A percentile compares a stretch with the other conserved stretches of the same genome.
These are phyloP conservation scores for Arachnopeziza araneosa DNA, from an alignment of 2,329 filamentous ascomycete species.

Conservation along the genomic window DNA sequence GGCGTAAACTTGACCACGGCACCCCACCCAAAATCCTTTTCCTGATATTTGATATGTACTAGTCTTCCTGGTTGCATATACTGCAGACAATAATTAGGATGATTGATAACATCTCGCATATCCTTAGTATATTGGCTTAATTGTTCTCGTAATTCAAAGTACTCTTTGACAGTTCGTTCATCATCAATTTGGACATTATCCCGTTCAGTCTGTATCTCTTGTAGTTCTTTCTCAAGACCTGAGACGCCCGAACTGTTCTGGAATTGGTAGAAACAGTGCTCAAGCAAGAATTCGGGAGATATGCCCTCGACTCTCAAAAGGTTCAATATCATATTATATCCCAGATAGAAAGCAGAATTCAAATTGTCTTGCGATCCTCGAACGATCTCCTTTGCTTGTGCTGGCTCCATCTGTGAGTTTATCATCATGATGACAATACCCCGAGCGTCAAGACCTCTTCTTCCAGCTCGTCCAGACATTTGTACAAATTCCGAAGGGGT, in stretches of 20 bases:
- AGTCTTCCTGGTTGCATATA: constrained; percentile 86
- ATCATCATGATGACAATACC: constrained; percentile 99
- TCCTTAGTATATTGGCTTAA: constrained; percentile 79
- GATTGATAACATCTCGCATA: constrained; percentile 86
- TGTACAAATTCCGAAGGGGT: constrained; percentile 97
- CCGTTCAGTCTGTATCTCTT: constrained; percentile 69
- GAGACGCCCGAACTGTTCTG: constrained; percentile 89
- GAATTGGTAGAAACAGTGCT: constrained; percentile 96
- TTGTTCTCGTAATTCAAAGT: constrained; percentile 84
- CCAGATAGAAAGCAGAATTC: constrained; percentile 94
- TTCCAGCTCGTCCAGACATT: constrained; percentile 95
- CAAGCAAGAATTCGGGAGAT: constrained; percentile 97
- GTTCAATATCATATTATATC: constrained; percentile 99
- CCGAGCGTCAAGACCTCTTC: constrained; percentile 93
- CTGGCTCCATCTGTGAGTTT: constrained; percentile 90
- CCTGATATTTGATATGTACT: constrained; percentile 74
- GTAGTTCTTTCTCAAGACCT: constrained; percentile 74
- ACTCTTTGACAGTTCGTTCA: constrained; percentile 85
- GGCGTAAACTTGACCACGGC: constrained; percentile 70
- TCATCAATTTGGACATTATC: constrained; percentile 73
- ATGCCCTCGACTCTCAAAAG: constrained; percentile 97
- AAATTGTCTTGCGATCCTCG: constrained; percentile 94
- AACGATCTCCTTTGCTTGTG: constrained; percentile 90
- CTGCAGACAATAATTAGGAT: constrained; percentile 77
- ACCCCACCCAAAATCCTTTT: constrained; percentile 90